These are phyloP conservation scores for Botrytis paeoniae DNA, from an alignment of 2,329 filamentous ascomycete genomes.

Conservation along the genomic window DNA sequence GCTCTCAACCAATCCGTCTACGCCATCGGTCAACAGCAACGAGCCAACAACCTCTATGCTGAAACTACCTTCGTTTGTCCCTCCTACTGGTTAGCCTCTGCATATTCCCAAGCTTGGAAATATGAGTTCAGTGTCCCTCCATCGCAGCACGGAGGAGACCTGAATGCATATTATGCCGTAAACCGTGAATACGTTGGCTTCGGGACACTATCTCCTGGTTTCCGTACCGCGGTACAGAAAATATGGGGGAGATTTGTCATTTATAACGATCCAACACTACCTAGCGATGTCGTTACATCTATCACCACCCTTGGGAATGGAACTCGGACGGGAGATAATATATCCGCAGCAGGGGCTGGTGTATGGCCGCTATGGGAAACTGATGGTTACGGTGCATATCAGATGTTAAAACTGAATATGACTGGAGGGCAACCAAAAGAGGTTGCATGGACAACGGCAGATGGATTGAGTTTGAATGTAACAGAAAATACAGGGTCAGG, in stretches of 20 bases:
- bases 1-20: conserved; percentile 45
- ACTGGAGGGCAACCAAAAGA: conserved; percentile 4
- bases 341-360: not conserved
- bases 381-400: not conserved
- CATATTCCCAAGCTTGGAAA: conserved; percentile 43
- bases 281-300: not conserved
- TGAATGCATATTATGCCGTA: conserved; percentile 37
- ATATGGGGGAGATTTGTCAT: conserved; percentile 26
- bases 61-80: conserved; percentile 54
- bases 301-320: not conserved
- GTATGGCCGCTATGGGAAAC: conserved; percentile 4
- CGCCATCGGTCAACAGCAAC: conserved; percentile 49
- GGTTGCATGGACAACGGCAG: not conserved
- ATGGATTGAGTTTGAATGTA: conserved; percentile 7
- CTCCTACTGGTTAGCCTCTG: conserved; percentile 50
- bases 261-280: conserved; percentile 13
- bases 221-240: conserved; percentile 17
- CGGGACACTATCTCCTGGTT: conserved; percentile 19
- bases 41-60: conserved; percentile 38
- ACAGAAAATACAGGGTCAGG: not conserved
- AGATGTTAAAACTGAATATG: conserved; percentile 16
- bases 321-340: not conserved
- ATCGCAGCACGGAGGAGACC: conserved; percentile 39
- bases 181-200: conserved; percentile 23
- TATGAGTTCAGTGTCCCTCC: conserved; percentile 45